Conservation (phyloP, 192 early-diverging fungal species). For the Mortierella hygrophila region DNA sequence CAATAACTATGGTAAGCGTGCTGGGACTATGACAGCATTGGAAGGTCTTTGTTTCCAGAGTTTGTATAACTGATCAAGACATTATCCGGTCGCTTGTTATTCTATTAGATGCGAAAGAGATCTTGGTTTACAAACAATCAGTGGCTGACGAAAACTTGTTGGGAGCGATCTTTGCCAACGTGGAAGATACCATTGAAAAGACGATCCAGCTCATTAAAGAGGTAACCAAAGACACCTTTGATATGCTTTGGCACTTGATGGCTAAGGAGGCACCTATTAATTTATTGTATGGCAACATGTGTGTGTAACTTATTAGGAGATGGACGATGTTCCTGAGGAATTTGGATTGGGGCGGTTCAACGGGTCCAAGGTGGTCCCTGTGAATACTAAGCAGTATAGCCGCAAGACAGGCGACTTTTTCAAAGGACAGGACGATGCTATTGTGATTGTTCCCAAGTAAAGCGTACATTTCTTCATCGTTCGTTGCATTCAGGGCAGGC, state of each 20-base stretch:
- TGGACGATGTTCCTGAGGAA: conserved; percentile 66
- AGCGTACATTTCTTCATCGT: not conserved
- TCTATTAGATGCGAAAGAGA: conserved; percentile 59
- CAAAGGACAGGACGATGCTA: conserved; percentile 65
- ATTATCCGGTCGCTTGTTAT: not conserved
- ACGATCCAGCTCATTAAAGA: conserved; percentile 58
- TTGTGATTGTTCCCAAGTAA: conserved; percentile 46
- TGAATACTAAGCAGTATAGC: conserved; percentile 69
- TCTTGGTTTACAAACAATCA: conserved; percentile 64
- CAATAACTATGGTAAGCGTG: not conserved
- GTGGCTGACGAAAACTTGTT: conserved; percentile 64
- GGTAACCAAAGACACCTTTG: conserved; percentile 19
- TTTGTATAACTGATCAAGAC: too few species aligned
- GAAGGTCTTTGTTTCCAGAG: not conserved
- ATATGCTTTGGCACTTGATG: not conserved
- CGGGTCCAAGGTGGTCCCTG: conserved; percentile 69
- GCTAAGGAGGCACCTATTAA: not conserved
- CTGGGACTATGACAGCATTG: not conserved
- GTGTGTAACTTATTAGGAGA: conserved; percentile 57
- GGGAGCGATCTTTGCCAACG: conserved; percentile 72
- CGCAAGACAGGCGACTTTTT: conserved; percentile 67
- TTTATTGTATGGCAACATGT: too few species aligned
- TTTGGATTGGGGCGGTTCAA: conserved; percentile 67
- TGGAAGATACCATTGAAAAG: conserved; percentile 57
- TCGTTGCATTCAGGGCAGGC: too few species aligned